Evolutionary conservation across 768 basidiomycete genomes (phyloP).

Genomic region (Gelatoporia subvermispora): DNA sequence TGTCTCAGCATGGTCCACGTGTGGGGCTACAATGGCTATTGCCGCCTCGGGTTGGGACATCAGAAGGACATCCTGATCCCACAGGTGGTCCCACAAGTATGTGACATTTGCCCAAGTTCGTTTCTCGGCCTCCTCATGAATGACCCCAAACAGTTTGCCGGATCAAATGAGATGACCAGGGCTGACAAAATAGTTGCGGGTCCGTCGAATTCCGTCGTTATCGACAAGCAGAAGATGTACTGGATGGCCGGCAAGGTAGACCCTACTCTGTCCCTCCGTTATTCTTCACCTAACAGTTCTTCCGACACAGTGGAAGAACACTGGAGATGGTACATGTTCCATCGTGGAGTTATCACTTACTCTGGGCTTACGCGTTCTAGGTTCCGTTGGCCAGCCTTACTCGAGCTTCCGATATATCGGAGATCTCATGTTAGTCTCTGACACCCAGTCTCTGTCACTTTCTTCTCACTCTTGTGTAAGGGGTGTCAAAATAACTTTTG

Average conservation of each 20-base stretch:
- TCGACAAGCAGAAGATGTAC: constrained; percentile 83
- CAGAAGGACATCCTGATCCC: constrained; percentile 80
- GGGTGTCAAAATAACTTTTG: constrained; percentile 72
- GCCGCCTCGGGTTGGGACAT: constrained; percentile 82
- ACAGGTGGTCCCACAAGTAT: constrained; percentile 75
- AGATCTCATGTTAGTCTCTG: constrained; percentile 65
- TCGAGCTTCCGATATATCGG: constrained; percentile 84
- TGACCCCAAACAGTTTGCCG: constrained; percentile 53
- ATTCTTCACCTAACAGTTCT: constrained; percentile 5
- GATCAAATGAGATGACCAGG: constrained; percentile 58
- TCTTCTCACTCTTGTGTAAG: constrained; percentile 29
- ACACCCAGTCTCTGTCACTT: constrained; percentile 1
- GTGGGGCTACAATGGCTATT: constrained; percentile 91
- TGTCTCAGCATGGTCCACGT: constrained; percentile 64
- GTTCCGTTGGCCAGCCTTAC: constrained; percentile 86
- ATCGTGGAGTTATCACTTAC: neutral
- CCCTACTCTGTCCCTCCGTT: neutral
- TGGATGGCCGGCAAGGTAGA: constrained; percentile 79
- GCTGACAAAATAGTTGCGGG: constrained; percentile 69
- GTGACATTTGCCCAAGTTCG: constrained; percentile 3
- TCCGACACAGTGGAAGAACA: constrained; percentile 77
- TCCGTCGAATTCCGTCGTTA: constrained; percentile 76
- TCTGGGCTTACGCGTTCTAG: too few relatives aligned
- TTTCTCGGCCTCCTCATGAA: neutral
- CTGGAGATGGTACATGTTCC: constrained; percentile 69